phyloP scores from a whole-genome alignment of 139 green algal genomes.

The Nannochloris sp. region DNA sequence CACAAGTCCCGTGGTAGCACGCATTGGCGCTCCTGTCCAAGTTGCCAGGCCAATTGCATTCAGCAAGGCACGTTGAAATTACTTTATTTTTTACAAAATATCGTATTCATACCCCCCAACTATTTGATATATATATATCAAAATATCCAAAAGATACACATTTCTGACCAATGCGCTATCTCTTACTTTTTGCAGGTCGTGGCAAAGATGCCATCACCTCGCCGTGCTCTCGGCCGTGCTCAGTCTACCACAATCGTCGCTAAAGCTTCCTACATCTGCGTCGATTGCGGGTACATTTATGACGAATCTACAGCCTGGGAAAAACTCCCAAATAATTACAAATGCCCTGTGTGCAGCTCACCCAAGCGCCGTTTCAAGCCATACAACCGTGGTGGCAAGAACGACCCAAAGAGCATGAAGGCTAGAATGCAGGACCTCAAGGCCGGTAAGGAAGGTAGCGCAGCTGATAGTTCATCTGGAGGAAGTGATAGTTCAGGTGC shows the following conservation, averaged over 20 bases:
- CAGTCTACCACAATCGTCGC: not conserved
- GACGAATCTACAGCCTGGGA: conserved; percentile 8
- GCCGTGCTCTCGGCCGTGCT: not conserved
- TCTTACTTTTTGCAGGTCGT: conserved; percentile 6
- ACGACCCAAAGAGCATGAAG: conserved; percentile 20
- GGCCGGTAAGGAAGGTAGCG: not conserved
- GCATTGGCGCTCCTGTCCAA: not conserved
- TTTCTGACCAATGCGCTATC: conserved; percentile 13
- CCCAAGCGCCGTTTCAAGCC: conserved; percentile 31
- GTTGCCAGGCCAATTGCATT: not conserved
- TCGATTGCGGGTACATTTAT: conserved; percentile 28
- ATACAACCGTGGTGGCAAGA: conserved; percentile 3
- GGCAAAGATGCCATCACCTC: not conserved
- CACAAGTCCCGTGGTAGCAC: not conserved
- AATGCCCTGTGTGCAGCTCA: conserved; percentile 24
- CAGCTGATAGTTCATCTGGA: not conserved
- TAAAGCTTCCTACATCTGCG: conserved; percentile 22
- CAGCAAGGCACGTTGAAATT: conserved; percentile 17
- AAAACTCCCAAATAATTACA: conserved; percentile 17
- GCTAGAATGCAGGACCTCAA: conserved; percentile 9
- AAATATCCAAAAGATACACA: not conserved
- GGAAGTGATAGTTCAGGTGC: not conserved
- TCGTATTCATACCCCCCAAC: too few species aligned
- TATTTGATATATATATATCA: not conserved
- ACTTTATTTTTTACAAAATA: conserved; percentile 17